Evolutionary conservation across 805 yeast species (phyloP), one percentile per base, ranked within the genome.

Genomic region (Ogataea trehalophila): DNA sequence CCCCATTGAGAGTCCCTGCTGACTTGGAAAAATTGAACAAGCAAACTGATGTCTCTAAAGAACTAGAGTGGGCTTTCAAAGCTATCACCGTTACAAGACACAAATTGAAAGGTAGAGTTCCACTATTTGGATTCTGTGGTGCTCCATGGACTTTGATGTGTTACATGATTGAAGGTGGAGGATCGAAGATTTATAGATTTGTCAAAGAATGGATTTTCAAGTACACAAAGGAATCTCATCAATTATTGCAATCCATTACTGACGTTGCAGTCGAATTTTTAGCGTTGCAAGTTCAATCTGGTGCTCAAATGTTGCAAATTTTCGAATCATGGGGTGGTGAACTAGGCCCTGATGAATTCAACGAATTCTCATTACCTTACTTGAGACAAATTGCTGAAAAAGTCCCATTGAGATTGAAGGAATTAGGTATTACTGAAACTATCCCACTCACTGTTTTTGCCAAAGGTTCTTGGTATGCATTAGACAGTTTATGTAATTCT

Each of bases 271-370:
- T 92, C 36, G 98, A 92, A 65, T 94, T 92, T 62, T 75, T 94
- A 60, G 95, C 96, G 3, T 87, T 84, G 60, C 99, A 94, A 69
- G 96, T 94, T 40, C 81, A 83, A 56, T 99, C 99, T 1, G 99
- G 99, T 57, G 98, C 98, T 34, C 99, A 94, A 72, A 90, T 94
- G 83, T 75, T 94, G 51, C 99, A 94, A 69, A 90, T 94, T 34
- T 94, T 94, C 63, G 99, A 94, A 64, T 86, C 96, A 35, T 91
- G 97, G 96, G 99, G 96, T 48, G 96, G 98, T 44, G 98, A 94
- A 69, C 75, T 94, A 48, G 94, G 96, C 1, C 95, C 97, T 13
- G 72, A 72, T 44, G 99, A 94, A 61, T 94, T 92, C 68, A 76
- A 76, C 52, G 91, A 87, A 65, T 94, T 90, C 67, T 84, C 95